Evolutionary conservation across 192 early-diverging fungal species (phyloP).

Genomic region (Nowakowskiella sp.): DNA sequence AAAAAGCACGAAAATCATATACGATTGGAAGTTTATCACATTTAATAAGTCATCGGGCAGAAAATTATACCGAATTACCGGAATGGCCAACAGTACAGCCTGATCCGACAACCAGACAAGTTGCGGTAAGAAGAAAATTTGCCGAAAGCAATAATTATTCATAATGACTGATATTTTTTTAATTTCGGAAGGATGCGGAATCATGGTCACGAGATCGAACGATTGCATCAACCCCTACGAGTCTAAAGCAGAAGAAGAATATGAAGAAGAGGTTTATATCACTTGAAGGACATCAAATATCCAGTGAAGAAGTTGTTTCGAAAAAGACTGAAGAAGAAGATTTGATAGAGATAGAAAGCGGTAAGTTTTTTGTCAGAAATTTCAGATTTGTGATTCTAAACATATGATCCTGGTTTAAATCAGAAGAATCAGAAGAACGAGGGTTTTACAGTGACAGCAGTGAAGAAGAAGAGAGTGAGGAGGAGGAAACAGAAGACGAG

Average conservation of each 20-base stretch:
- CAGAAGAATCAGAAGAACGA: no score
- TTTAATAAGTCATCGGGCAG: slow-evolving; percentile 38
- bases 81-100: slow-evolving; percentile 64
- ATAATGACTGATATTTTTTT: not conserved
- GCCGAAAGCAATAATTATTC: not conserved
- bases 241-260: slow-evolving; percentile 7
- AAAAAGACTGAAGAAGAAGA: slow-evolving; percentile 16
- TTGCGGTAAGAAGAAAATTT: not conserved
- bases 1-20: slow-evolving; percentile 21
- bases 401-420: no score
- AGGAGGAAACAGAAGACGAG: slow-evolving; percentile 29
- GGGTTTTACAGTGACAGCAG: slow-evolving; percentile 40
- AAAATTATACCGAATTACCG: slow-evolving; percentile 70
- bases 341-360: slow-evolving; percentile 27
- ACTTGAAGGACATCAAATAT: slow-evolving; percentile 18
- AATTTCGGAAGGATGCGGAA: slow-evolving; percentile 20
- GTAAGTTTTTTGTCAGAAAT: slow-evolving; percentile 1
- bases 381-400: no score
- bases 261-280: slow-evolving; percentile 21
- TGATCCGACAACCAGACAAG: slow-evolving; percentile 37
- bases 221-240: not conserved
- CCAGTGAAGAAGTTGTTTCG: not conserved
- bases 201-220: slow-evolving; percentile 25
- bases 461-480: slow-evolving; percentile 28
- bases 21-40: slow-evolving; percentile 62